phyloP scores from a whole-genome alignment of 2,329 filamentous ascomycete species.

The Pleurostoma richardsiae region DNA sequence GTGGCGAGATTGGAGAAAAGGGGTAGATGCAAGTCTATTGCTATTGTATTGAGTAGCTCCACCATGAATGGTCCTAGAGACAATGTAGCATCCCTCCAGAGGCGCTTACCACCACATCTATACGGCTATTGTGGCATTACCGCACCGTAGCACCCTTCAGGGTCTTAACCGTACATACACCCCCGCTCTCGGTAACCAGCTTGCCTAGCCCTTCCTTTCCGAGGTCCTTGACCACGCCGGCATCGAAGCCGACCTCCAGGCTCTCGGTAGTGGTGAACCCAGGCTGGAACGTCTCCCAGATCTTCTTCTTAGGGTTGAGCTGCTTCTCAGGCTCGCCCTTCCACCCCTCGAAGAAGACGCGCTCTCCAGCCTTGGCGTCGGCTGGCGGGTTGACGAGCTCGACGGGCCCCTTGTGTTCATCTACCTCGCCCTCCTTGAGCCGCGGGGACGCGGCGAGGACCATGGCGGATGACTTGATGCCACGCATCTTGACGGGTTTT shows the following conservation, averaged over 20 bases:
- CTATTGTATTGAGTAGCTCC: too few relatives aligned
- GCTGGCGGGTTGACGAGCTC: conserved; percentile 85
- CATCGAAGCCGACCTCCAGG: conserved; percentile 84
- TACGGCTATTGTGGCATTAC: conserved; percentile 38
- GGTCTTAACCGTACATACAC: conserved; percentile 76
- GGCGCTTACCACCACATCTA: background rate
- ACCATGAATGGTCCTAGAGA: too few relatives aligned
- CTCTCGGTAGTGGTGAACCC: conserved; percentile 85
- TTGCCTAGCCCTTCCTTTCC: conserved; percentile 63
- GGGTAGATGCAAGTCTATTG: too few relatives aligned
- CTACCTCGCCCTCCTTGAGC: conserved; percentile 73
- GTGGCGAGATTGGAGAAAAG: too few relatives aligned
- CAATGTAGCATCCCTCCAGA: too few relatives aligned
- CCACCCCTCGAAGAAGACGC: conserved; percentile 93
- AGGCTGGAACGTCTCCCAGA: conserved; percentile 95
- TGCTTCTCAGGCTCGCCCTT: conserved; percentile 87
- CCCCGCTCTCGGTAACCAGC: conserved; percentile 72
- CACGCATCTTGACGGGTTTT: conserved; percentile 98
- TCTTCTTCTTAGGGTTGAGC: conserved; percentile 98
- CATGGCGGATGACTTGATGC: conserved; percentile 75
- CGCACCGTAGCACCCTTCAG: conserved; percentile 78
- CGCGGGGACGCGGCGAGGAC: conserved; percentile 91
- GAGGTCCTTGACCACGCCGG: conserved; percentile 68
- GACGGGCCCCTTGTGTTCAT: conserved; percentile 83
- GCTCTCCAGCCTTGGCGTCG: conserved; percentile 74